These are phyloP conservation scores for Claviceps fusiformis DNA, from an alignment of 2,329 filamentous ascomycete genomes.

Conservation along the genomic window DNA sequence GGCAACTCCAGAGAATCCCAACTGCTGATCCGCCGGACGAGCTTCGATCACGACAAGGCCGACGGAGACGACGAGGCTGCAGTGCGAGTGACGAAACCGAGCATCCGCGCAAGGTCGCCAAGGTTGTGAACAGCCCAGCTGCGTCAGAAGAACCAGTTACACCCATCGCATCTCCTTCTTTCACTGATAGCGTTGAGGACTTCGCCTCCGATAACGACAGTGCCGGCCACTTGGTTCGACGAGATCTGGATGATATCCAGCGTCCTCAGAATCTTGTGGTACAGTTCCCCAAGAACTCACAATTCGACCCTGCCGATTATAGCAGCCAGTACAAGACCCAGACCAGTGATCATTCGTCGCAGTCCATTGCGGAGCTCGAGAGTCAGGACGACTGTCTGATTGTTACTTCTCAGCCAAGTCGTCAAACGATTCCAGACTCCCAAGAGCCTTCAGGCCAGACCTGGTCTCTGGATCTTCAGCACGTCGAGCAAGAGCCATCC, in stretches of 20 bases:
- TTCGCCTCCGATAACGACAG: conserved; percentile 8
- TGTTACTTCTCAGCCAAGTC: conserved; percentile 19
- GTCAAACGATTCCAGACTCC: conserved; percentile 30
- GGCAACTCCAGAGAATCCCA: conserved; percentile 7
- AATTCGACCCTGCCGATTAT: conserved; percentile 23
- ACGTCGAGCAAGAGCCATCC: not conserved
- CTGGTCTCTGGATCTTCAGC: conserved; percentile 7
- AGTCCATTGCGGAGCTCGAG: conserved; percentile 22
- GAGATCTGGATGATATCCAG: not conserved
- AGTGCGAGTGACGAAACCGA: conserved; percentile 8
- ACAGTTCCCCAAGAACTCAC: conserved; percentile 16
- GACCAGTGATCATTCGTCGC: conserved; percentile 16
- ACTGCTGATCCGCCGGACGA: not conserved
- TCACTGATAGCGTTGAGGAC: conserved; percentile 9
- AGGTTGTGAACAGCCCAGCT: conserved; percentile 10
- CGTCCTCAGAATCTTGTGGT: conserved; percentile 13
- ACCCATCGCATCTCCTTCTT: conserved; percentile 16
- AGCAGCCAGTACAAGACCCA: conserved; percentile 19
- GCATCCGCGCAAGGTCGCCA: conserved; percentile 11
- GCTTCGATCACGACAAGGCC: not conserved
- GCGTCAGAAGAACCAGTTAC: conserved; percentile 17
- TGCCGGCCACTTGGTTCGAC: not conserved
- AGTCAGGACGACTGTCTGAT: conserved; percentile 19
- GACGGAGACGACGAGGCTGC: not conserved
- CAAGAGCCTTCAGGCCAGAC: conserved; percentile 22